A percentile compares a stretch with the other conserved stretches of the same genome.
Conservation (phyloP, 495 filamentous ascomycete genomes). For the Penicillium daleae region DNA sequence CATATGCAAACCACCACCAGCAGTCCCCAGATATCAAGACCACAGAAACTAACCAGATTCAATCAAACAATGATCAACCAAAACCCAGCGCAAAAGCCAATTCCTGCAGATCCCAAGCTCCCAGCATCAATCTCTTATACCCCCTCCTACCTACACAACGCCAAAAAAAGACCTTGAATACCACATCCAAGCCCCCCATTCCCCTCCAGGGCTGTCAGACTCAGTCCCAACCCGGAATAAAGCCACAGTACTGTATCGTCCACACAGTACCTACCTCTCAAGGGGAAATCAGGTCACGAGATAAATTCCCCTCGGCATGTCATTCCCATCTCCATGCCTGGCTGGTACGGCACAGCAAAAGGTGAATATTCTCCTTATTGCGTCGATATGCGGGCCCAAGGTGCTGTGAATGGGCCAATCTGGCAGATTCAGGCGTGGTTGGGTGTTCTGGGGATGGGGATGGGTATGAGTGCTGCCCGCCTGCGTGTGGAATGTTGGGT, state of each 20-base stretch:
- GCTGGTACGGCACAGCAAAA: too few species aligned
- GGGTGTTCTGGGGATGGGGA: background rate
- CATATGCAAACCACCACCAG: background rate
- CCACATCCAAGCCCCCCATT: slow-evolving; percentile 19
- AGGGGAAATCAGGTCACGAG: too few species aligned
- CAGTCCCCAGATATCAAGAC: background rate
- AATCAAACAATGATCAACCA: background rate
- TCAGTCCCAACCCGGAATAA: background rate
- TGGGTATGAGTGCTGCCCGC: background rate
- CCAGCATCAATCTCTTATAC: background rate
- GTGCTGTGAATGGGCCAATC: background rate
- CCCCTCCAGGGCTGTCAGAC: slow-evolving; percentile 12
- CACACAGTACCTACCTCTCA: too few species aligned
- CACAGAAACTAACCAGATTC: background rate
- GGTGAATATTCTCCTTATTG: background rate
- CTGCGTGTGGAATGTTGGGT: slow-evolving; percentile 23
- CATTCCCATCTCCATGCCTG: background rate
- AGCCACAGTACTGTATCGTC: too few species aligned
- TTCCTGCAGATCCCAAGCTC: background rate
- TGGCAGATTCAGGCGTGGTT: background rate
- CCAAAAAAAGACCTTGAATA: background rate
- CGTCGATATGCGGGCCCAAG: background rate
- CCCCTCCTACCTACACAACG: background rate
- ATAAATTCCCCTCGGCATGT: background rate
- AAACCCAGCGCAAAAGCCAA: too few species aligned